These are phyloP conservation scores for Pleurotus sapidus DNA, from an alignment of 768 basidiomycete genomes.

Conservation along the genomic window DNA sequence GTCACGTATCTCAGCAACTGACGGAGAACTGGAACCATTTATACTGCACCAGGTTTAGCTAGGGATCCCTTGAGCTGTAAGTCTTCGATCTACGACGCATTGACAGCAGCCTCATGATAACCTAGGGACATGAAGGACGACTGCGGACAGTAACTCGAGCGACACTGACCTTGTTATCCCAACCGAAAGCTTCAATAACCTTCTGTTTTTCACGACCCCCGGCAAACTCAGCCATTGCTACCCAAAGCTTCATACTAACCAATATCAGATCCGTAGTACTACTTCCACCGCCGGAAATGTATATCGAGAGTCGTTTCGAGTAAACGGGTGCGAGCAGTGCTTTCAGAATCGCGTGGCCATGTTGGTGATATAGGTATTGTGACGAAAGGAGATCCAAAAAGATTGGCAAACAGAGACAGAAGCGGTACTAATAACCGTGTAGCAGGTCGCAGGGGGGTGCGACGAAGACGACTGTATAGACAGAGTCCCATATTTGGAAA, in stretches of 20 bases:
- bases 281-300: conserved; percentile 43
- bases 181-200: conserved; percentile 68
- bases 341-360: conserved; percentile 64
- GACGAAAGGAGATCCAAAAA: conserved; percentile 63
- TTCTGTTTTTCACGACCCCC: conserved; percentile 63
- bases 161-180: conserved; percentile 68
- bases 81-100: conserved; percentile 65
- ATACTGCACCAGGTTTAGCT: conserved; percentile 48
- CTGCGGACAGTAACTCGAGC: neutral
- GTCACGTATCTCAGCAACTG: conserved; percentile 1
- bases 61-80: conserved; percentile 35
- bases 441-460: conserved; percentile 2
- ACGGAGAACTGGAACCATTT: neutral
- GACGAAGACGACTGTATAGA: conserved; percentile 23
- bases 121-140: conserved; percentile 32
- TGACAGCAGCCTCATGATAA: conserved; percentile 59
- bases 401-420: conserved; percentile 51
- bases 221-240: conserved; percentile 58
- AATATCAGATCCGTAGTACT: conserved; percentile 65
- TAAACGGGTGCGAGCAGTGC: conserved; percentile 53
- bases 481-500: conserved; percentile 63
- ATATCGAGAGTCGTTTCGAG: conserved; percentile 56
- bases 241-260: conserved; percentile 61
- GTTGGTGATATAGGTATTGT: conserved; percentile 65
- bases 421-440: conserved; percentile 37